These are phyloP conservation scores for Mucor piriformis DNA, from an alignment of 371 early-diverging fungal species.

Conservation along the genomic window DNA sequence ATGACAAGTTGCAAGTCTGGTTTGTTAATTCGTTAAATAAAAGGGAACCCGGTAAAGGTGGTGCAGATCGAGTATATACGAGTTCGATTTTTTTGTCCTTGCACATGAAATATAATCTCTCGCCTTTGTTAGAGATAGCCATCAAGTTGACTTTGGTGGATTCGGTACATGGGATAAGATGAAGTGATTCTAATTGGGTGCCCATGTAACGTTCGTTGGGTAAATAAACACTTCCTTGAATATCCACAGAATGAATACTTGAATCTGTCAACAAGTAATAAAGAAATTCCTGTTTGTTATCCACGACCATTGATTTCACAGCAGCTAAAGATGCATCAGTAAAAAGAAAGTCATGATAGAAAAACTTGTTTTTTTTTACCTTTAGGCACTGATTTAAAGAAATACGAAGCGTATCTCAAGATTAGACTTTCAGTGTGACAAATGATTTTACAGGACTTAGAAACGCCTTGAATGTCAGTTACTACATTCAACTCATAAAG, in stretches of 20 bases:
- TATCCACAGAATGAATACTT: conserved; percentile 13
- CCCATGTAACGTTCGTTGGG: background rate
- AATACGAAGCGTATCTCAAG: conserved; percentile 7
- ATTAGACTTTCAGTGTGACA: conserved; percentile 12
- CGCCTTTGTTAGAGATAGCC: conserved; percentile 21
- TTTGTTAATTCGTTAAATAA: conserved; percentile 17
- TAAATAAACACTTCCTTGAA: conserved; percentile 8
- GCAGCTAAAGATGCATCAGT: background rate
- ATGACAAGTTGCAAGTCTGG: conserved; percentile 3
- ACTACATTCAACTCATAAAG: conserved; percentile 74
- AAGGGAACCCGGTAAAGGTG: conserved; percentile 14
- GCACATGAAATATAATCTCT: conserved; percentile 8
- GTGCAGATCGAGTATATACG: conserved; percentile 11
- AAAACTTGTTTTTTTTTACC: background rate
- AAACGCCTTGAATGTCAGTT: background rate
- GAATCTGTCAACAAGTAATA: conserved; percentile 15
- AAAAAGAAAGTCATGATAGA: no score
- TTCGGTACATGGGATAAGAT: conserved; percentile 8
- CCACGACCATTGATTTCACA: conserved; percentile 12
- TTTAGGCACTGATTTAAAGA: conserved; percentile 13
- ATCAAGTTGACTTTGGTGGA: conserved; percentile 8
- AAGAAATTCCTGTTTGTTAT: conserved; percentile 1
- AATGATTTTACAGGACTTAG: background rate
- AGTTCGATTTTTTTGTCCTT: background rate
- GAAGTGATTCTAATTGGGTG: conserved; percentile 10